A percentile compares a stretch with the other conserved stretches of the same genome.
Conservation (phyloP, 2,329 filamentous ascomycete species). For the Elsinoe arachidis region DNA sequence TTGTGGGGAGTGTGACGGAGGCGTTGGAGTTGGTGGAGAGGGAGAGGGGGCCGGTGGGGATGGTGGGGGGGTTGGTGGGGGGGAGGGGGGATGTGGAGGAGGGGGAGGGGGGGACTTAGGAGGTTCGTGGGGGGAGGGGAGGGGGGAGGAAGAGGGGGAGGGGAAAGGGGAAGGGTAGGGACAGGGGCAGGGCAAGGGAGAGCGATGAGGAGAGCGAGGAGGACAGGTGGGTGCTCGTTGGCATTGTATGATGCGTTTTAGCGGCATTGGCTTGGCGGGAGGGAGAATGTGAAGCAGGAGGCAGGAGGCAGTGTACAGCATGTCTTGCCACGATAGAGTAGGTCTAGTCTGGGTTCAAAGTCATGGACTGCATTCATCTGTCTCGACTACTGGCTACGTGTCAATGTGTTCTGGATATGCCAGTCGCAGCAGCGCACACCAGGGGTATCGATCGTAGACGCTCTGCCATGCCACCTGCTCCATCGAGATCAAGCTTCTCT, state of each 20-base stretch:
- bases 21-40: constrained; percentile 73
- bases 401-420: background rate
- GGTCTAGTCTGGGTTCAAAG: background rate
- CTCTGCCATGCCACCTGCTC: too few relatives aligned
- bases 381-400: background rate
- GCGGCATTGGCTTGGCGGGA: background rate
- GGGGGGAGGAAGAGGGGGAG: background rate
- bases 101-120: background rate
- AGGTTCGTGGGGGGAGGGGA: background rate
- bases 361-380: constrained; percentile 1
- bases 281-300: too few relatives aligned
- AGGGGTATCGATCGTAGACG: background rate
- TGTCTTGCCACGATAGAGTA: background rate
- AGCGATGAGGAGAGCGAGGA: constrained; percentile 53
- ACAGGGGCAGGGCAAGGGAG: constrained; percentile 20
- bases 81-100: constrained; percentile 22
- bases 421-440: background rate
- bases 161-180: background rate
- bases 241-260: constrained; percentile 3
- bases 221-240: constrained; percentile 51
- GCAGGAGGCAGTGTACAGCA: background rate
- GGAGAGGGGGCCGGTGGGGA: constrained; percentile 44
- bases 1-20: constrained; percentile 75
- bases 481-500: too few relatives aligned
- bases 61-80: constrained; percentile 29